Evolutionary conservation across 352 stramenopile genomes (phyloP), one percentile per base, ranked within the genome.

Genomic region (Phytophthora hybrid): DNA sequence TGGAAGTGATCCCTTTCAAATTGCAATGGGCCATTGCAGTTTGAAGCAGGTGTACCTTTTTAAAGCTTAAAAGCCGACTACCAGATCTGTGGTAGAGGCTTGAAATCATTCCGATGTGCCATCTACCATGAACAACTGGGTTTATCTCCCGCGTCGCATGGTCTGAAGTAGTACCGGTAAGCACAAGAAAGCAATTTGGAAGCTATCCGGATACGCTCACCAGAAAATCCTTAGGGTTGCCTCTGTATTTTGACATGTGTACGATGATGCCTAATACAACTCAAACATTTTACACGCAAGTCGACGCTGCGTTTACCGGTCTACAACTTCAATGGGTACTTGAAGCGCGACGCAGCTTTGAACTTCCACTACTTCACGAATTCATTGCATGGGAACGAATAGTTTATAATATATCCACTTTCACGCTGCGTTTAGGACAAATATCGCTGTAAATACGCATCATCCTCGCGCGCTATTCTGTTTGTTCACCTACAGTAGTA

Each of bases 331-430:
- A 44, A 44, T 5, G 14, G 1, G 37, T 44, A 44, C 9, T 44
- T 44, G 37, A 44, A 44, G 37, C 34, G 11, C 34, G 10, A 8
- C 34, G 10, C 34, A 13, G 37, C 9, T 26, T n/a, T 11, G 6
- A n/a, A 52, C 4, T 53, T 14, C 14, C 3, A 18, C 3, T 18
- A 44, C 11, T 31, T 31, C 29, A 31, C 29, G 29, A 31, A 31
- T 31, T 8, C 5, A 41, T 41, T 13, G 41, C 16, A 19, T 19
- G 2, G 29, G 23, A 59, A 60, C 39, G 14, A 53, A 63, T 69
- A 68, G 34, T 60, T 74, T 65, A 74, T 74, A 70, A 64, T 74
- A 69, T 63, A 69, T 44, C 56, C 34, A 41, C 14, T 41, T 10
- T 39, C 16, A 26, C 21, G 29, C 46, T 29, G 41, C 56, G 29